These are phyloP conservation scores for Teunomyces lycoperdinae DNA, from an alignment of 805 yeast species.

Conservation along the genomic window DNA sequence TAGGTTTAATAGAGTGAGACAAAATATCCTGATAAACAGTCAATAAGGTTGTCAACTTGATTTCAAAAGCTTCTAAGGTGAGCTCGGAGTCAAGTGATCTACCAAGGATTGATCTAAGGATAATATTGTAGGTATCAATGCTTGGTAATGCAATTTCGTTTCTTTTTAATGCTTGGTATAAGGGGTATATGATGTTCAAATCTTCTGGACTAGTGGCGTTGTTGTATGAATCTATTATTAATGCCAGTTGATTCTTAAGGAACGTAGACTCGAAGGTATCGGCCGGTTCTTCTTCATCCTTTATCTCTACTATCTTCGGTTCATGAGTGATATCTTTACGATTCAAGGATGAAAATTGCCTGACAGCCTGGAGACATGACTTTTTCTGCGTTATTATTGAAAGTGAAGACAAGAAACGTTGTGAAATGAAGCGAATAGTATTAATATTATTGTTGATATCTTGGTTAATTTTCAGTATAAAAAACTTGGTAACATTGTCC, in stretches of 20 bases:
- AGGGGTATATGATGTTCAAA: conserved; percentile 33
- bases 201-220: conserved; percentile 18
- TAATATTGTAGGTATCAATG: conserved; percentile 49
- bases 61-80: conserved; percentile 45
- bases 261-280: conserved; percentile 17
- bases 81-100: conserved; percentile 43
- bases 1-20: conserved; percentile 49
- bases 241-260: conserved; percentile 16
- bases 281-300: neutral
- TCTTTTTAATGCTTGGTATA: conserved; percentile 40
- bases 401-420: conserved; percentile 19
- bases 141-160: conserved; percentile 45
- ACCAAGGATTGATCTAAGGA: conserved; percentile 50
- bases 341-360: conserved; percentile 6
- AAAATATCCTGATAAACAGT: conserved; percentile 69
- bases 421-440: conserved; percentile 20
- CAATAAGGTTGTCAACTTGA: conserved; percentile 57
- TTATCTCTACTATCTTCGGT: conserved; percentile 1
- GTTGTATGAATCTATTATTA: conserved; percentile 17
- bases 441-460: conserved; percentile 26
- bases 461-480: conserved; percentile 30
- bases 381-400: conserved; percentile 11
- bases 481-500: conserved; percentile 17
- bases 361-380: conserved; percentile 6
- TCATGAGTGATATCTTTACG: conserved; percentile 3